Conservation (phyloP, 345 rosid species). For the Ricinus communis region DNA sequence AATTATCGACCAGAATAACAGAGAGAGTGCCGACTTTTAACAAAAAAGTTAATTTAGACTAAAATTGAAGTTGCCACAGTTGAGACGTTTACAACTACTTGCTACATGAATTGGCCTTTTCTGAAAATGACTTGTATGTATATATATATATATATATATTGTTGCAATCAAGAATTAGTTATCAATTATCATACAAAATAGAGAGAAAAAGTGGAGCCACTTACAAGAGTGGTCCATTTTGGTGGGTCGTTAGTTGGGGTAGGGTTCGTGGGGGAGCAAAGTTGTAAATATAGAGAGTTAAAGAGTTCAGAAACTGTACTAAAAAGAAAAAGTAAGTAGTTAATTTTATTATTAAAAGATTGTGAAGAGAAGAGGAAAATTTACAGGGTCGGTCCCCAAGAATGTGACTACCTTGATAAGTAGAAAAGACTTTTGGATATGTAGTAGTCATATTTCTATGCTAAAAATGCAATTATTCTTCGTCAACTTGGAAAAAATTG, state of each 20-base stretch:
- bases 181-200: neutral
- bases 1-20: neutral
- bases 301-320: too few relatives aligned
- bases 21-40: neutral
- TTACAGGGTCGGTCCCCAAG: neutral
- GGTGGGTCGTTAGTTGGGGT: slow-evolving; percentile 24
- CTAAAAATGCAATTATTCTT: slow-evolving; percentile 17
- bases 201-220: neutral
- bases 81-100: slow-evolving; percentile 18
- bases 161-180: too few relatives aligned
- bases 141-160: too few relatives aligned
- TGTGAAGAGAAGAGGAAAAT: too few relatives aligned
- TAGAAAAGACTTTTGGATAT: neutral
- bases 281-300: too few relatives aligned
- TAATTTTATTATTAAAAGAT: too few relatives aligned
- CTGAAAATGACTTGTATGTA: slow-evolving; percentile 16
- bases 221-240: slow-evolving; percentile 13
- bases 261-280: slow-evolving; percentile 28
- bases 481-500: slow-evolving; percentile 12
- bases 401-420: neutral
- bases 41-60: neutral
- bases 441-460: slow-evolving; percentile 7
- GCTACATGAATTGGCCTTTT: neutral
- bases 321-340: too few relatives aligned
- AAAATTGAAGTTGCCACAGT: neutral